Conservation (phyloP, 2,329 filamentous ascomycete genomes). For the Cladophialophora psammophila region DNA sequence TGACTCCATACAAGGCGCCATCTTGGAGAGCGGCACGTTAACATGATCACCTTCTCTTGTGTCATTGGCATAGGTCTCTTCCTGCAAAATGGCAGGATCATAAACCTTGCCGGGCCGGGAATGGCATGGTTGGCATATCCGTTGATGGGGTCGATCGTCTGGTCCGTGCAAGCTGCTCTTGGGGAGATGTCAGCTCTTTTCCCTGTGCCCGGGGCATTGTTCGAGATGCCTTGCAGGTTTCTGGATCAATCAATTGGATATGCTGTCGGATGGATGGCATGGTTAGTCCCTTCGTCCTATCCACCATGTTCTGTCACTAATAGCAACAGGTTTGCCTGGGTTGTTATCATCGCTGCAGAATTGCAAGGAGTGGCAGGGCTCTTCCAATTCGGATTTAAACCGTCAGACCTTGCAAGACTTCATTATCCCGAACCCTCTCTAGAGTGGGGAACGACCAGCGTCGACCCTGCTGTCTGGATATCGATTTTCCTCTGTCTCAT, state of each 20-base stretch:
- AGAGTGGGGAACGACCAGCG: conserved; percentile 27
- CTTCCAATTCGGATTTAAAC: conserved; percentile 51
- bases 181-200: conserved; percentile 47
- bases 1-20: neutral
- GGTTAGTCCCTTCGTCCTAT: neutral
- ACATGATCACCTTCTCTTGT: conserved; percentile 38
- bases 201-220: conserved; percentile 15
- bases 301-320: neutral
- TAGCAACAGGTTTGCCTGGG: conserved; percentile 15
- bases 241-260: conserved; percentile 17
- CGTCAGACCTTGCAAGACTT: conserved; percentile 3
- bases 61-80: conserved; percentile 37
- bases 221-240: conserved; percentile 14
- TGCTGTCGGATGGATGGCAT: conserved; percentile 15
- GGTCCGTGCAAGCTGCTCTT: conserved; percentile 53
- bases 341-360: conserved; percentile 16
- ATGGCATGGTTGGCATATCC: conserved; percentile 44
- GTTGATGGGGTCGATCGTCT: conserved; percentile 54
- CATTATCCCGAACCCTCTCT: conserved; percentile 7
- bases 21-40: conserved; percentile 28
- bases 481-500: conserved; percentile 46
- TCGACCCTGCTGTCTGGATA: conserved; percentile 51
- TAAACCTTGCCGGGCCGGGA: conserved; percentile 32
- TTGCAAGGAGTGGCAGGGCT: conserved; percentile 18
- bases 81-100: conserved; percentile 35